Conservation (phyloP, 768 basidiomycete genomes). For the Pleurotus citrinopileatus region DNA sequence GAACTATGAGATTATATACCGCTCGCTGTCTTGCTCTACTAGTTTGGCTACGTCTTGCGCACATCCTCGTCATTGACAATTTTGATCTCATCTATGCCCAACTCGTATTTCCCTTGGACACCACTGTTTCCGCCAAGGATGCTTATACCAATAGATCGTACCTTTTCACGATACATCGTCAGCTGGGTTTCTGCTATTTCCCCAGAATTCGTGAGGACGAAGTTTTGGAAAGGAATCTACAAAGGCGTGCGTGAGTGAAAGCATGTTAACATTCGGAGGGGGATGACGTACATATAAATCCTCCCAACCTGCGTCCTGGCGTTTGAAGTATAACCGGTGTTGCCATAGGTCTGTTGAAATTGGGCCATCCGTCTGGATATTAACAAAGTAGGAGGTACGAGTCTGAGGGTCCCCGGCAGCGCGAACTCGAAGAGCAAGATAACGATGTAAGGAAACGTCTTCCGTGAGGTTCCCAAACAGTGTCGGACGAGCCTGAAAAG, state of each 20-base stretch:
- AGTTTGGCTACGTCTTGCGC: conserved; percentile 24
- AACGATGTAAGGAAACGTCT: conserved; percentile 80
- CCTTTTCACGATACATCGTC: conserved; percentile 67
- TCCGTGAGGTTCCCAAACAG: conserved; percentile 85
- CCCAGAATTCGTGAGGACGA: conserved; percentile 73
- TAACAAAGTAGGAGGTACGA: conserved; percentile 86
- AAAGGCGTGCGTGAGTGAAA: no score
- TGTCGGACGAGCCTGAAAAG: conserved; percentile 67
- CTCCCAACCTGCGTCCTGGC: conserved; percentile 70
- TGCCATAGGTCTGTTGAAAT: conserved; percentile 91
- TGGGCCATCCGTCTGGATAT: conserved; percentile 86
- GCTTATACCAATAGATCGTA: conserved; percentile 84
- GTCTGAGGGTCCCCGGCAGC: conserved; percentile 75
- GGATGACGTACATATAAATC: conserved; percentile 64
- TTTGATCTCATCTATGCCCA: conserved; percentile 78
- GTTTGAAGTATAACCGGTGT: conserved; percentile 80
- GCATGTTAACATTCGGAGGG: no score
- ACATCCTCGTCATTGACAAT: conserved; percentile 77
- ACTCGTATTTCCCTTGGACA: conserved; percentile 72
- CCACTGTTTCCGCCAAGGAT: conserved; percentile 83
- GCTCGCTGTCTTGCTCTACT: no score
- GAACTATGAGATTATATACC: no score
- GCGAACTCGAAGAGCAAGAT: conserved; percentile 77
- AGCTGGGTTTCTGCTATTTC: conserved; percentile 70
- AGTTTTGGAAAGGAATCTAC: conserved; percentile 80